Evolutionary conservation across 2,329 filamentous ascomycete species (phyloP).

Genomic region (Trichoderma endophyticum): DNA sequence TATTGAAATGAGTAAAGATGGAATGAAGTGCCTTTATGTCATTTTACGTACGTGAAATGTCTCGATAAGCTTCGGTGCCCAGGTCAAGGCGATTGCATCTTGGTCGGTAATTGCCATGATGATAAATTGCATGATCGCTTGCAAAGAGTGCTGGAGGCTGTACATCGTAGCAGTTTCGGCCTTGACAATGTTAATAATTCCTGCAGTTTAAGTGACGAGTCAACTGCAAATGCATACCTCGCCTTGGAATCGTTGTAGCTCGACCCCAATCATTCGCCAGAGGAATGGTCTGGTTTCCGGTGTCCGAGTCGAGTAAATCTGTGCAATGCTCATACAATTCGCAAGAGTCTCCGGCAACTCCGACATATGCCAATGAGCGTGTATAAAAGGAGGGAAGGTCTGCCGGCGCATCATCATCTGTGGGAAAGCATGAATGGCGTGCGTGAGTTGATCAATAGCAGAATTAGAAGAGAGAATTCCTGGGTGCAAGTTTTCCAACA

Average conservation of each 20-base stretch:
- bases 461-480: not conserved
- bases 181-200: not conserved
- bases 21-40: not conserved
- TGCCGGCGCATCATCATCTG: conserved; percentile 1
- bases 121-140: not conserved
- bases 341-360: not conserved
- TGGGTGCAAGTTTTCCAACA: not conserved
- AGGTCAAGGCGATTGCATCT: not conserved
- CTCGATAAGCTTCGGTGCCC: not conserved
- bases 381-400: not conserved
- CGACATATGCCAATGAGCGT: not conserved
- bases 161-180: not conserved
- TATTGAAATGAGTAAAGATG: not conserved
- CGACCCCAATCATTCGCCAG: not conserved
- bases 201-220: not conserved
- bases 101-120: not conserved
- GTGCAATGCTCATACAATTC: not conserved
- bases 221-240: not conserved
- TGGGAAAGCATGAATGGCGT: not conserved
- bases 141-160: not conserved
- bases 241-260: not conserved
- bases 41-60: not conserved
- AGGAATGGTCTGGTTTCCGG: not conserved
- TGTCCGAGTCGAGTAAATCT: not conserved
- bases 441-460: not conserved